A percentile compares a stretch with the other conserved stretches of the same genome.
These are phyloP conservation scores for Hemisphaericaspora subhashii DNA, from an alignment of 1,139 yeast genomes.

Conservation along the genomic window DNA sequence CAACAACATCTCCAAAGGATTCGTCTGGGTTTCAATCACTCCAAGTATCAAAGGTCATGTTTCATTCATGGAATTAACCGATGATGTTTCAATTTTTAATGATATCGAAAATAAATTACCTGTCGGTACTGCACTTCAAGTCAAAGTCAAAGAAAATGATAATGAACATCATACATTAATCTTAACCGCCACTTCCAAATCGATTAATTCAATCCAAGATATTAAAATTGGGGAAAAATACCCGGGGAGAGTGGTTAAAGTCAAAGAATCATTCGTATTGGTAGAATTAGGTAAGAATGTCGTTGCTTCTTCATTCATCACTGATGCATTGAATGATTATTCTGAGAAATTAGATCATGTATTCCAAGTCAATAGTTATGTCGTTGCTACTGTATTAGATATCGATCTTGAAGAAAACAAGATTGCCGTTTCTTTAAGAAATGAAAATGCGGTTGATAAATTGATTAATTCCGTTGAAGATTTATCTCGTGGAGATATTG, in stretches of 20 bases:
- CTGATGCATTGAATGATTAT: conserved; percentile 80
- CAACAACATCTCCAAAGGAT: conserved; percentile 52
- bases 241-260: conserved; percentile 67
- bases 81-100: conserved; percentile 50
- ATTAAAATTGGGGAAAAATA: conserved; percentile 56
- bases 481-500: conserved; percentile 65
- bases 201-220: conserved; percentile 46
- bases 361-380: conserved; percentile 56
- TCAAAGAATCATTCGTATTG: conserved; percentile 61
- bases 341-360: conserved; percentile 52
- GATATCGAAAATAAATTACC: conserved; percentile 60
- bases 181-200: conserved; percentile 44
- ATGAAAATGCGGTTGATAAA: conserved; percentile 52
- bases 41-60: conserved; percentile 71
- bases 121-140: conserved; percentile 67
- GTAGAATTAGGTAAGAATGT: conserved; percentile 65
- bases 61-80: conserved; percentile 63
- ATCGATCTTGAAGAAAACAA: conserved; percentile 58
- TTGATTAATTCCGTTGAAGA: conserved; percentile 53
- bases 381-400: conserved; percentile 60
- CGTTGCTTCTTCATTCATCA: conserved; percentile 65
- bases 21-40: conserved; percentile 68
- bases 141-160: conserved; percentile 57
- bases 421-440: conserved; percentile 65
- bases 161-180: conserved; percentile 49